phyloP scores from a whole-genome alignment of 148 eudicot species.

The Persicaria maculosa region DNA sequence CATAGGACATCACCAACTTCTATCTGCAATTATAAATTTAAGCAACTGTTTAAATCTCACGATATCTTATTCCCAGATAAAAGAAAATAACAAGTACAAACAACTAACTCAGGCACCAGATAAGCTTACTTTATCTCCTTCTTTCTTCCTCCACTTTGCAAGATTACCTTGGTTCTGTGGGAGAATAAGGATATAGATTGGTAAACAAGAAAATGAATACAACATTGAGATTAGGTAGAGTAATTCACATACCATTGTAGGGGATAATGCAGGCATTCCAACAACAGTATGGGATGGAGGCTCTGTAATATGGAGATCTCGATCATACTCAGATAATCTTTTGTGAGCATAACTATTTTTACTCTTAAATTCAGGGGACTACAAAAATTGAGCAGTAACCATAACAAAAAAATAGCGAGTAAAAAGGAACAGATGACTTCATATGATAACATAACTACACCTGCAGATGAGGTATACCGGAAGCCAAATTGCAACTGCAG shows the following conservation, averaged over 20 bases:
- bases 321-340: neutral
- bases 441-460: conserved; percentile 22
- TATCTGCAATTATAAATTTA: conserved; percentile 40
- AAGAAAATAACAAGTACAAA: neutral
- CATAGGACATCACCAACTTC: conserved; percentile 84
- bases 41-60: neutral
- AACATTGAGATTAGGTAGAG: neutral
- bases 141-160: conserved; percentile 79
- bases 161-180: conserved; percentile 90
- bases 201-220: neutral
- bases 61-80: neutral
- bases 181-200: neutral
- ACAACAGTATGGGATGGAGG: conserved; percentile 48
- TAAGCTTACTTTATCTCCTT: conserved; percentile 84
- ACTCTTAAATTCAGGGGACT: neutral
- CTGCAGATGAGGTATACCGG: conserved; percentile 60
- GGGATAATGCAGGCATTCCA: conserved; percentile 93
- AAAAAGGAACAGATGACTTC: neutral
- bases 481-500: conserved; percentile 46
- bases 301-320: conserved; percentile 40
- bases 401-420: neutral
- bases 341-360: neutral
- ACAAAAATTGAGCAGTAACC: conserved; percentile 9
- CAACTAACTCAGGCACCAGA: neutral
- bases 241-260: conserved; percentile 67